Percentiles rank a stretch among this genome's conserved stretches.
Evolutionary conservation across 805 yeast species (phyloP).

Genomic region (Myxozyma udenii): DNA sequence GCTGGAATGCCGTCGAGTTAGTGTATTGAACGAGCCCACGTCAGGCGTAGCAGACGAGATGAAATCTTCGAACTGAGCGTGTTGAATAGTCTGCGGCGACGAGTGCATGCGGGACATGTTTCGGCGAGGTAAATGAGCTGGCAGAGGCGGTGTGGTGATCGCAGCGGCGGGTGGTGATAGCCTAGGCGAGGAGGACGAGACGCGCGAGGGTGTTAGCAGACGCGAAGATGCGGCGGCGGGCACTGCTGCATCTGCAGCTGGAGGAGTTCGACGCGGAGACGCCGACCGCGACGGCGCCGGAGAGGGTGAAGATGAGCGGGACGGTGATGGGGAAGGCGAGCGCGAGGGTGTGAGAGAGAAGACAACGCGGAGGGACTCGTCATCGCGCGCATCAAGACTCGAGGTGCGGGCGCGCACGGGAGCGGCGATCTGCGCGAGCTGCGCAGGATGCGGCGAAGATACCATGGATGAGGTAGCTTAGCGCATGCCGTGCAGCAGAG

Average conservation of each 20-base stretch:
- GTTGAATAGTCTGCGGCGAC: not conserved
- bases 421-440: too few relatives aligned
- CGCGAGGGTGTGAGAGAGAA: not conserved
- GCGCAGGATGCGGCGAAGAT: too few relatives aligned
- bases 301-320: too few relatives aligned
- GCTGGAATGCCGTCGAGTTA: too few relatives aligned
- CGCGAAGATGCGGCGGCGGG: too few relatives aligned
- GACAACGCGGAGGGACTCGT: not conserved
- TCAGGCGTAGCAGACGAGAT: not conserved
- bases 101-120: not conserved
- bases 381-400: not conserved
- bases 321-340: too few relatives aligned
- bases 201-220: too few relatives aligned
- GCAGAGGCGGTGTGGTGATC: not conserved
- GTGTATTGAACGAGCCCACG: not conserved
- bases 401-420: too few relatives aligned
- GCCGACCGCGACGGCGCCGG: too few relatives aligned
- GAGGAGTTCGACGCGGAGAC: too few relatives aligned
- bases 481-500: constrained; percentile 1
- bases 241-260: too few relatives aligned
- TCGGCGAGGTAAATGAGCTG: not conserved
- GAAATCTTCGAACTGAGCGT: not conserved
- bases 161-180: not conserved
- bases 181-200: not conserved
- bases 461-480: too few relatives aligned